A percentile compares a stretch with the other conserved stretches of the same genome.
These are phyloP conservation scores for Wallemia ichthyophaga DNA, from an alignment of 1,284 basidiomycete species.

Conservation along the genomic window DNA sequence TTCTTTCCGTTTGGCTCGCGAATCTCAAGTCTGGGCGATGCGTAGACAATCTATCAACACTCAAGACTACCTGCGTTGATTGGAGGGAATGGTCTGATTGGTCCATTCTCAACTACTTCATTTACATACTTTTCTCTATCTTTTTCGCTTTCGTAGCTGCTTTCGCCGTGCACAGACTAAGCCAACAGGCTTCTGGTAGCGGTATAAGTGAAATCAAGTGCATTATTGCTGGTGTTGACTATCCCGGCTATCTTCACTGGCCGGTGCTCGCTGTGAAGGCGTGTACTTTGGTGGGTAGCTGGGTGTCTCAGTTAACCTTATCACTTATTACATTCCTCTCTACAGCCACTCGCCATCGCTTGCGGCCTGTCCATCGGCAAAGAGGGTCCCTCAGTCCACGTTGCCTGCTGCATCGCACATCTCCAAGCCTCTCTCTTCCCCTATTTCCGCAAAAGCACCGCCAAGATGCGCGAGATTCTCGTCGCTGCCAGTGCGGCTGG, in stretches of 20 bases:
- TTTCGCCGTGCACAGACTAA: slow-evolving; percentile 59
- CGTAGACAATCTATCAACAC: slow-evolving; percentile 86
- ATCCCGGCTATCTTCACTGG: slow-evolving; percentile 74
- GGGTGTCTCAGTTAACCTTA: no score
- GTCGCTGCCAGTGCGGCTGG: slow-evolving; percentile 90
- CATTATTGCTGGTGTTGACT: slow-evolving; percentile 84
- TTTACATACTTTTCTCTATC: slow-evolving; percentile 69
- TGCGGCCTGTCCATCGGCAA: slow-evolving; percentile 93
- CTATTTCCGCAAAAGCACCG: slow-evolving; percentile 17
- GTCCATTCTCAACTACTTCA: slow-evolving; percentile 40
- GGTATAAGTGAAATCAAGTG: slow-evolving; percentile 99
- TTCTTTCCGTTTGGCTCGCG: slow-evolving; percentile 89
- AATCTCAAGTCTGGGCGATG: slow-evolving; percentile 96
- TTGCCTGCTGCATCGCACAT: slow-evolving; percentile 76
- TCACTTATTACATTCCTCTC: no score
- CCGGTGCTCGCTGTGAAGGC: slow-evolving; percentile 76
- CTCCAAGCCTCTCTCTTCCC: slow-evolving; percentile 51
- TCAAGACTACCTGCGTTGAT: slow-evolving; percentile 71
- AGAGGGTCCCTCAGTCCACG: slow-evolving; percentile 92
- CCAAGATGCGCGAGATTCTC: slow-evolving; percentile 80
- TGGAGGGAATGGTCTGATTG: slow-evolving; percentile 78
- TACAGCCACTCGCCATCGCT: slow-evolving; percentile 77
- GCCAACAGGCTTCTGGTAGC: slow-evolving; percentile 85
- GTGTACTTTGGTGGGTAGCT: slow-evolving; percentile 51
- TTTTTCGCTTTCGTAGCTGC: slow-evolving; percentile 55